Evolutionary conservation across 257 asterid species (phyloP).

Genomic region (Ligustrum vulgare): DNA sequence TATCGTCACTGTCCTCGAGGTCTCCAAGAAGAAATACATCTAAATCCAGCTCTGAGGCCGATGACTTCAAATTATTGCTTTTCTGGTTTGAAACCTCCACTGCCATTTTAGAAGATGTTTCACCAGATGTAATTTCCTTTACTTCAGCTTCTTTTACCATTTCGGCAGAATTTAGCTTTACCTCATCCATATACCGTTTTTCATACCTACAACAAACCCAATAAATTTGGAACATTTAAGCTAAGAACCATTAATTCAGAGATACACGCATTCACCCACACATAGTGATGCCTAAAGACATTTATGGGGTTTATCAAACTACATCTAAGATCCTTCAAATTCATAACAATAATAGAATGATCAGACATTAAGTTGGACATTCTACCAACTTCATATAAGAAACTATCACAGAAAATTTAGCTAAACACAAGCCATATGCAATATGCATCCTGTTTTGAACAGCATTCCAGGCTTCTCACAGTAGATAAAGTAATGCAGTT

Average conservation of each 20-base stretch:
- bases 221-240: constrained; percentile 24
- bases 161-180: constrained; percentile 52
- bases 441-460: constrained; percentile 5
- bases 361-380: constrained; percentile 1
- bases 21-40: constrained; percentile 95
- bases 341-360: not conserved
- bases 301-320: not conserved
- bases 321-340: constrained; percentile 1
- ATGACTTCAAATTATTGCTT: constrained; percentile 43
- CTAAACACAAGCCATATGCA: not conserved
- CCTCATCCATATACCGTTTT: constrained; percentile 61
- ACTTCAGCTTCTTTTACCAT: constrained; percentile 46
- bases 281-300: constrained; percentile 7
- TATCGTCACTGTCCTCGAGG: constrained; percentile 74
- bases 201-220: constrained; percentile 55
- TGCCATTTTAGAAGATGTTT: constrained; percentile 41
- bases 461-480: not conserved
- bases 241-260: constrained; percentile 19
- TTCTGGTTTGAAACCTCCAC: constrained; percentile 40
- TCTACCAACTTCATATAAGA: not conserved
- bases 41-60: constrained; percentile 84
- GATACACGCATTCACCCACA: constrained; percentile 7
- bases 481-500: not conserved
- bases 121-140: constrained; percentile 48
- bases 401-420: not conserved